Percentiles rank a stretch among this genome's conserved stretches.
phyloP scores from a whole-genome alignment of 495 filamentous ascomycete species.

The Aspergillus nanangensis region DNA sequence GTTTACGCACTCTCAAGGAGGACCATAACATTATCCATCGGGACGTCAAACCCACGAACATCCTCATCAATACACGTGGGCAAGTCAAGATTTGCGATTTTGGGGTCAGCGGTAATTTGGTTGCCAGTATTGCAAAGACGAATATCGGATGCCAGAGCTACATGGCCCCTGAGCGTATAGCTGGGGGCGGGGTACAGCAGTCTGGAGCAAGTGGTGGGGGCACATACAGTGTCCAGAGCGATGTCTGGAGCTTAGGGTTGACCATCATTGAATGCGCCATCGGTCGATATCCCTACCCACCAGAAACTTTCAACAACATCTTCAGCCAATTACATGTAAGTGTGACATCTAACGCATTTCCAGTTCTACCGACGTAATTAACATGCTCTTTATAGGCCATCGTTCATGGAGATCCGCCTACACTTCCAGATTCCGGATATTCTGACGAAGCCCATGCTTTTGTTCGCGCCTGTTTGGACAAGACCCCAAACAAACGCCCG shows the following conservation, averaged over 20 bases:
- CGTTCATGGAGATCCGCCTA: constrained; percentile 89
- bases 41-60: constrained; percentile 98
- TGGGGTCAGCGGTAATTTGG: constrained; percentile 92
- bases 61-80: constrained; percentile 82
- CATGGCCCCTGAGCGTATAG: constrained; percentile 97
- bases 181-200: constrained; percentile 76
- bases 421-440: constrained; percentile 71
- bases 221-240: constrained; percentile 96
- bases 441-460: constrained; percentile 81
- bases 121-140: constrained; percentile 96
- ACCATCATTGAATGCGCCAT: constrained; percentile 96
- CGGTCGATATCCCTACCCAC: constrained; percentile 94
- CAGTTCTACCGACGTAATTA: constrained; percentile 5
- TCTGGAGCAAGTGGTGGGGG: constrained; percentile 66
- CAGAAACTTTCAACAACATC: constrained; percentile 97
- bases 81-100: constrained; percentile 99
- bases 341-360: constrained; percentile 17
- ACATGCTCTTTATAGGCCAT: constrained; percentile 66
- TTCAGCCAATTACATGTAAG: constrained; percentile 96
- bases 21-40: constrained; percentile 99
- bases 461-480: constrained; percentile 85
- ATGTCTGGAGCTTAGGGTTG: constrained; percentile 94
- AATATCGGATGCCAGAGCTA: constrained; percentile 99
- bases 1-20: constrained; percentile 89
- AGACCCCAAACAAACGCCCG: constrained; percentile 83